Conservation (phyloP, 352 stramenopile genomes). For the Poterioochromonas sp. region DNA sequence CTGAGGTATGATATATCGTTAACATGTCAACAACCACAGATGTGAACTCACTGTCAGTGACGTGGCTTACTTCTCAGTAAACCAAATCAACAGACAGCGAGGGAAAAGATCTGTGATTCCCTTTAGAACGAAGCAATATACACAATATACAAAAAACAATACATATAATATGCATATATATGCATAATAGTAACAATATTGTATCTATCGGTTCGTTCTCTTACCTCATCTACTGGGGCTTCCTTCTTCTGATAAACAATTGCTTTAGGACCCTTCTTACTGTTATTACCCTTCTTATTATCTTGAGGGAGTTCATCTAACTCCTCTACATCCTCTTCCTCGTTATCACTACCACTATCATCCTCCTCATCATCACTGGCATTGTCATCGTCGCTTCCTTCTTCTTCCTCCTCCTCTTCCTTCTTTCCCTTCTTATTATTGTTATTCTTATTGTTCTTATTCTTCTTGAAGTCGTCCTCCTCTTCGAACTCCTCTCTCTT, state of each 20-base stretch:
- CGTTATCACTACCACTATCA: conserved; percentile 35
- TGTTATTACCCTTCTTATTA: conserved; percentile 33
- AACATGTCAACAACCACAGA: conserved; percentile 33
- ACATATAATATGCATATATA: background rate
- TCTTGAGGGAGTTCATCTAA: conserved; percentile 44
- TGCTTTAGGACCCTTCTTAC: conserved; percentile 33
- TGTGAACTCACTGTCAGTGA: too few species aligned
- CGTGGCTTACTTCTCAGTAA: too few species aligned
- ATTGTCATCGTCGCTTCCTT: conserved; percentile 53
- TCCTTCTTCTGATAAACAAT: conserved; percentile 24
- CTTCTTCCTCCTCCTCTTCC: conserved; percentile 55
- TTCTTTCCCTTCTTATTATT: conserved; percentile 45
- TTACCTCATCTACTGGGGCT: background rate
- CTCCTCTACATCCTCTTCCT: conserved; percentile 39
- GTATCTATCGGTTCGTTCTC: background rate
- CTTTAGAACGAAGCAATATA: conserved; percentile 34
- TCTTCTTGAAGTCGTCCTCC: conserved; percentile 40
- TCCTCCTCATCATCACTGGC: conserved; percentile 57
- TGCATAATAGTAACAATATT: background rate
- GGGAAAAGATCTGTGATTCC: conserved; percentile 28
- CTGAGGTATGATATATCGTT: conserved; percentile 25
- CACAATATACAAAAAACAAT: background rate
- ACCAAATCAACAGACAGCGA: too few species aligned
- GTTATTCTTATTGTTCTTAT: conserved; percentile 36
- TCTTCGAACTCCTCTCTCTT: conserved; percentile 31